phyloP scores from a whole-genome alignment of 164 flowering plant genomes.

The Platanus orientalis region DNA sequence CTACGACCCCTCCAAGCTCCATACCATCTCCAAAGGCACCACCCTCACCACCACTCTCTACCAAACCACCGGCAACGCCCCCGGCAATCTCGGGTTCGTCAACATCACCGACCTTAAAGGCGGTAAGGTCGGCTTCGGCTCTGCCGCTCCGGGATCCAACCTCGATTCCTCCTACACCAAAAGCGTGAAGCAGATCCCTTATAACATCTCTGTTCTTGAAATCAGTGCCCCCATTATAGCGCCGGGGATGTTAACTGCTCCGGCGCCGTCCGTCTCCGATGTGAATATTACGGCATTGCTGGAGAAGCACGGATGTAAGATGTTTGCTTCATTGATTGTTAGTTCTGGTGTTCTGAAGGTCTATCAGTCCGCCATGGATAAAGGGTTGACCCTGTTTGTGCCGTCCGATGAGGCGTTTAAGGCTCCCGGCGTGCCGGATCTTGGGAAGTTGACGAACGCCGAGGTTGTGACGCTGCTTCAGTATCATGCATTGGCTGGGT shows the following conservation, averaged over 20 bases:
- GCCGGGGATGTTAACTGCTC: conserved; percentile 60
- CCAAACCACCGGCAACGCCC: too few relatives aligned
- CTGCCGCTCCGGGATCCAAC: too few relatives aligned
- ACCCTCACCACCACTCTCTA: too few relatives aligned
- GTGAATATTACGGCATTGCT: conserved; percentile 63
- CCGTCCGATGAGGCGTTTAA: conserved; percentile 83
- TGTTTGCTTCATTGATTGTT: too few relatives aligned
- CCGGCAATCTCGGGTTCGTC: too few relatives aligned
- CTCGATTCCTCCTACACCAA: too few relatives aligned
- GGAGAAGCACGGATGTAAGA: conserved; percentile 86
- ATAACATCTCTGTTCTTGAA: conserved; percentile 72
- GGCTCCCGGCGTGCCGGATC: conserved; percentile 55
- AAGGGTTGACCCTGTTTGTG: conserved; percentile 85
- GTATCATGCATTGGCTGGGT: conserved; percentile 58
- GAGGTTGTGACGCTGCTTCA: conserved; percentile 59
- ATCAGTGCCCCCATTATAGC: conserved; percentile 61
- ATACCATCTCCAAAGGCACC: too few relatives aligned
- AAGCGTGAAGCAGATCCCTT: too few relatives aligned
- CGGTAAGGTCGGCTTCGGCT: too few relatives aligned
- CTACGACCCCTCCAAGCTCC: conserved; percentile 64
- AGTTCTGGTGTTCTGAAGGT: conserved; percentile 61
- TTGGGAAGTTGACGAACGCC: conserved; percentile 55
- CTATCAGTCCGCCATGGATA: conserved; percentile 42
- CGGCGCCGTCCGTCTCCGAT: conserved; percentile 48
- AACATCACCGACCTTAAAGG: too few relatives aligned